Conservation (phyloP, 768 basidiomycete species). For the Amanita rubescens region DNA sequence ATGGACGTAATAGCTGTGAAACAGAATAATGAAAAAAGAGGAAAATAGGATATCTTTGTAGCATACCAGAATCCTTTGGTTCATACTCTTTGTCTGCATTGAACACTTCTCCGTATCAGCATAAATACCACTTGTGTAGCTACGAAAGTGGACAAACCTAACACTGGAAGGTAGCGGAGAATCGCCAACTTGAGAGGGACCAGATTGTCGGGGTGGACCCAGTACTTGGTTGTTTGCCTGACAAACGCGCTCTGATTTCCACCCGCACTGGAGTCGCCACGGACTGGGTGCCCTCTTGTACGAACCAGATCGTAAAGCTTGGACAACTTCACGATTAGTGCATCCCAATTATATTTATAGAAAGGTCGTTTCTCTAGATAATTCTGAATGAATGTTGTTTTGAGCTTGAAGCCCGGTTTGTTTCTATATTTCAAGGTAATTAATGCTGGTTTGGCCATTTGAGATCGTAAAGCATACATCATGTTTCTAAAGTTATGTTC, state of each 20-base stretch:
- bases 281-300: constrained; percentile 89
- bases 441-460: neutral
- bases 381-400: constrained; percentile 82
- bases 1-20: constrained; percentile 44
- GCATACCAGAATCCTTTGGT: constrained; percentile 65
- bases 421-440: constrained; percentile 53
- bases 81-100: constrained; percentile 92
- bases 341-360: constrained; percentile 96
- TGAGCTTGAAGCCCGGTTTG: constrained; percentile 77
- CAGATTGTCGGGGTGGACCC: constrained; percentile 97
- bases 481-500: constrained; percentile 61
- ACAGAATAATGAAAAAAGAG: neutral
- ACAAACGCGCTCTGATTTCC: constrained; percentile 96
- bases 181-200: constrained; percentile 92
- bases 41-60: neutral
- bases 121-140: neutral
- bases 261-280: constrained; percentile 91
- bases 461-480: constrained; percentile 47
- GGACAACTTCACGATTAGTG: constrained; percentile 91
- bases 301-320: constrained; percentile 92
- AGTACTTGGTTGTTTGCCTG: constrained; percentile 98
- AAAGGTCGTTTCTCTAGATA: constrained; percentile 94
- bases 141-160: constrained; percentile 46
- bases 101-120: constrained; percentile 52
- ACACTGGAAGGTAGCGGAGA: constrained; percentile 84